Evolutionary conservation across 129 eudicot genomes (phyloP), one percentile per base, ranked within the genome.

Genomic region (Dittrichia graveolens): DNA sequence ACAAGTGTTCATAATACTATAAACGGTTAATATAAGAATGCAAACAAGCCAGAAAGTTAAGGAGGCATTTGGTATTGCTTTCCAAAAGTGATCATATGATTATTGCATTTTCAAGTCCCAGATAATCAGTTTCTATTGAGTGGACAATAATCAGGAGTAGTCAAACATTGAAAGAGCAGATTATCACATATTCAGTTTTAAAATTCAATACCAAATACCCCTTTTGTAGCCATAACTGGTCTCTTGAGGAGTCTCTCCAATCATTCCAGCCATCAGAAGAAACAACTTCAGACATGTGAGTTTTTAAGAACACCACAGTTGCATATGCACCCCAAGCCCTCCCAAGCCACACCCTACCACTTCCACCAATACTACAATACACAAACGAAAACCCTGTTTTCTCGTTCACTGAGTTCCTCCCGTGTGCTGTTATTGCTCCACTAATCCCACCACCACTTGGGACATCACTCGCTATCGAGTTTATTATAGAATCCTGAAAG

Each of bases 251-350:
- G 35, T 93, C 98, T 67, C 65, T 79, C 96, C 96, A 90, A 37
- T 94, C 89, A 79, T 94, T 84, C 98, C 98, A 94, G 8, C 98
- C 98, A 48, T 94, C 96, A 24, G 86, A 53, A 43, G 95, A 67
- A 40, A 94, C 86, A 34, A 90, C 89, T n/a, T 79, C 73, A 6
- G 91, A 80, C 98, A 94, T 89, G 62, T 84, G 76, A 31, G 95
- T 82, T 63, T 81, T 87, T 6, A 91, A 63, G 71, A 89, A 94
- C 39, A 94, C 83, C 8, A 82, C 88, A 3, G 89, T 94, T 2
- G 98, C 85, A 73, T 87, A 94, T 56, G 71, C 59, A 37, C 98
- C 95, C 98, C 98, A 94, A 6, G 98, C 96, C 68, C 98, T 81
- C 10, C 98, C 98, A 4, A 94, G 91, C 98, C 92, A 94, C 53